Conservation (phyloP, 148 eudicot genomes). For the Rhododendron henanense region DNA sequence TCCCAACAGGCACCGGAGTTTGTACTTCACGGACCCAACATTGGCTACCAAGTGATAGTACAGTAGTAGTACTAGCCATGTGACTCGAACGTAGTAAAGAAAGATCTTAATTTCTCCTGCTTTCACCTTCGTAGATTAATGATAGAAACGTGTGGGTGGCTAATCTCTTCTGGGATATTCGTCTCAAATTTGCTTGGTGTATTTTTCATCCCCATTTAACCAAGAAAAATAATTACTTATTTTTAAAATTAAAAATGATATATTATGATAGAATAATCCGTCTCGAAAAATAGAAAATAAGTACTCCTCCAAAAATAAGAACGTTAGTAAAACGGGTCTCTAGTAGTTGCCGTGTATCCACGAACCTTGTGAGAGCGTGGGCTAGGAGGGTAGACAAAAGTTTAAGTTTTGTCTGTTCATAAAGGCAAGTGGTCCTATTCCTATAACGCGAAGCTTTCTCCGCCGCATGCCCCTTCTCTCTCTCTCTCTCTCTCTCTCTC, state of each 20-base stretch:
- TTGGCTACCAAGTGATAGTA: background rate
- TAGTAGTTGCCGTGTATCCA: background rate
- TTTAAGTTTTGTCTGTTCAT: background rate
- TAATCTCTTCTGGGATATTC: too few species aligned
- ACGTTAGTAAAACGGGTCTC: too few species aligned
- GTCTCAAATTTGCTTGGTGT: background rate
- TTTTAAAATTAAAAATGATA: too few species aligned
- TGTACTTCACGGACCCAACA: background rate
- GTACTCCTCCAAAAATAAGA: too few species aligned
- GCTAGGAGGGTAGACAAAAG: background rate
- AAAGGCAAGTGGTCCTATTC: constrained; percentile 4
- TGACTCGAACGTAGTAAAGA: too few species aligned
- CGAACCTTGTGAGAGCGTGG: background rate
- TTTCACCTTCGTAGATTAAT: too few species aligned
- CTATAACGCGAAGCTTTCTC: background rate
- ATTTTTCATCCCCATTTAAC: too few species aligned
- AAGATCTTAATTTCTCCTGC: too few species aligned
- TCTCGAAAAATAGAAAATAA: too few species aligned
- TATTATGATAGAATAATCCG: accelerated
- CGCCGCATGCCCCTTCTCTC: background rate
- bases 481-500: background rate
- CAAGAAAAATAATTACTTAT: too few species aligned
- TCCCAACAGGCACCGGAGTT: background rate
- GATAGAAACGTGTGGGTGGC: background rate
- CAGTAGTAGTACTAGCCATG: too few species aligned